Evolutionary conservation across 805 yeast genomes (phyloP).

Genomic region (Phaffomyces opuntiae): DNA sequence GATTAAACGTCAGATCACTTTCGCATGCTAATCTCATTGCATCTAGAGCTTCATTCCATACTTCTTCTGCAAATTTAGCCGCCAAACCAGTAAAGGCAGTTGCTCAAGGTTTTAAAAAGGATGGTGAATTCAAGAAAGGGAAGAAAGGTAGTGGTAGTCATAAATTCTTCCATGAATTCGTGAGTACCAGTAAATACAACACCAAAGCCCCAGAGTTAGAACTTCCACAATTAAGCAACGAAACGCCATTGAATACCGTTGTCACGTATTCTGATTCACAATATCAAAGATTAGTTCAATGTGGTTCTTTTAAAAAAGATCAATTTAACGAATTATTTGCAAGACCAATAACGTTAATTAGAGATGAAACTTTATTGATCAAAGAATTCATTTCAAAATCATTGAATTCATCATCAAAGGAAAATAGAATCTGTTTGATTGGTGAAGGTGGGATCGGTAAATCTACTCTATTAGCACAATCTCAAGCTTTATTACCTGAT

Average conservation of each 20-base stretch:
- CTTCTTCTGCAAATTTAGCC: constrained; percentile 1
- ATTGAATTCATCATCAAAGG: constrained; percentile 24
- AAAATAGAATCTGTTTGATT: constrained; percentile 47
- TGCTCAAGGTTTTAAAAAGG: constrained; percentile 14
- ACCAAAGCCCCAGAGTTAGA: constrained; percentile 18
- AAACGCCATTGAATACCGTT: constrained; percentile 23
- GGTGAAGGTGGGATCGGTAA: constrained; percentile 81
- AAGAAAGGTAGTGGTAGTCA: constrained; percentile 23
- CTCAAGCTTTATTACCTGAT: constrained; percentile 47
- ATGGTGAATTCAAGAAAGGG: constrained; percentile 7
- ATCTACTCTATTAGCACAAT: constrained; percentile 63
- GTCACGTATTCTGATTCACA: constrained; percentile 33
- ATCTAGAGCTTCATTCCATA: constrained; percentile 7
- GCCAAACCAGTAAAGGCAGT: constrained; percentile 11
- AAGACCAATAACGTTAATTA: constrained; percentile 52
- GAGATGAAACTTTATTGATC: constrained; percentile 38
- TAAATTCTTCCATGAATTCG: constrained; percentile 28
- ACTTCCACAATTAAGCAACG: constrained; percentile 17
- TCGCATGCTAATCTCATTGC: background rate
- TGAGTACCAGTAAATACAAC: constrained; percentile 24
- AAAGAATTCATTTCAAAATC: constrained; percentile 33
- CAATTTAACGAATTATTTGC: constrained; percentile 64
- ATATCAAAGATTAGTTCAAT: constrained; percentile 36
- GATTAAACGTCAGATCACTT: background rate
- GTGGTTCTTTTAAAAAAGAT: constrained; percentile 60